Conservation (phyloP, 2,329 filamentous ascomycete genomes). For the Cladosporium sp. region DNA sequence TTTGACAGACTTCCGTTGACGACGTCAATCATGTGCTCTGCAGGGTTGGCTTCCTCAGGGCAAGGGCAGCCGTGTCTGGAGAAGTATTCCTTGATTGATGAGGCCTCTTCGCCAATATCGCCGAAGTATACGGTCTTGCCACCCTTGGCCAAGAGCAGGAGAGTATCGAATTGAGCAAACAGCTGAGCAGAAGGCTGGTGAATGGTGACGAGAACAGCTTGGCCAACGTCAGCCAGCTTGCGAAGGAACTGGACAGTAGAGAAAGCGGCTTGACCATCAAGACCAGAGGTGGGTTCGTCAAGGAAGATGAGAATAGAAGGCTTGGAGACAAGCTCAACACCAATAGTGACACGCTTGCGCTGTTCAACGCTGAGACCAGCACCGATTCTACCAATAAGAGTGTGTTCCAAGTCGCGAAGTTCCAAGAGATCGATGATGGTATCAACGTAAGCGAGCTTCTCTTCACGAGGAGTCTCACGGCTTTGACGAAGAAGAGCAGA, state of each 20-base stretch:
- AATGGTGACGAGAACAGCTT: constrained; percentile 66
- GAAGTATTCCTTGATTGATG: constrained; percentile 47
- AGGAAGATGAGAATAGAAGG: constrained; percentile 60
- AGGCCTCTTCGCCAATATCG: constrained; percentile 44
- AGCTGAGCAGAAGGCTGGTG: constrained; percentile 66
- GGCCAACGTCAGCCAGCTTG: constrained; percentile 62
- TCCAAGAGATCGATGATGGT: constrained; percentile 60
- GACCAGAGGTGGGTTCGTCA: constrained; percentile 52
- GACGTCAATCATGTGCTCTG: constrained; percentile 49
- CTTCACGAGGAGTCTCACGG: constrained; percentile 50
- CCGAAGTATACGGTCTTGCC: constrained; percentile 66
- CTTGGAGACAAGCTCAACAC: constrained; percentile 54
- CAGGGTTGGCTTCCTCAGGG: constrained; percentile 50
- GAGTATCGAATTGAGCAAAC: constrained; percentile 63
- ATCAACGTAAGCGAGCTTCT: constrained; percentile 66
- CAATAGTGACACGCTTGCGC: constrained; percentile 54
- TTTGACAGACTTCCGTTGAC: constrained; percentile 43
- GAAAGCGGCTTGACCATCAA: constrained; percentile 66
- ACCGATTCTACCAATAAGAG: constrained; percentile 57
- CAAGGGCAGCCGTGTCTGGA: constrained; percentile 51
- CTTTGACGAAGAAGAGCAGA: constrained; percentile 62
- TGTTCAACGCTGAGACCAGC: constrained; percentile 53
- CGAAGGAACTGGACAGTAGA: constrained; percentile 62
- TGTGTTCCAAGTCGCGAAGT: constrained; percentile 63
- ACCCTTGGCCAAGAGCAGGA: constrained; percentile 61